Evolutionary conservation across 768 basidiomycete genomes (phyloP), one percentile per base, ranked within the genome.

Genomic region (Phylloporus scabripes): DNA sequence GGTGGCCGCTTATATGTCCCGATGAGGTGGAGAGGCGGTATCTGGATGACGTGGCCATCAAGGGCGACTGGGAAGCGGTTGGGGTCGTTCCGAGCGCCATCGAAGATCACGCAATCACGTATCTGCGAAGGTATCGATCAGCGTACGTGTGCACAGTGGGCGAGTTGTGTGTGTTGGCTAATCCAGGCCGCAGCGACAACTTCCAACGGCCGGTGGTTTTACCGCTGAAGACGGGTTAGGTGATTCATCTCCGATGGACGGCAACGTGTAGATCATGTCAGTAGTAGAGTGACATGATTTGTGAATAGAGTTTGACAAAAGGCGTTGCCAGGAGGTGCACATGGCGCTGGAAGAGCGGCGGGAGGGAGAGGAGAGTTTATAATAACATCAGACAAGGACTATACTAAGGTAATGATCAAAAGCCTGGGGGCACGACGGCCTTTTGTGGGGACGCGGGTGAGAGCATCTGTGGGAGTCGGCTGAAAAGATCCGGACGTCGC

Each of bases 1-100:
- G 92, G 93, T 98, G 94, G 93, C 93, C 94, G 11, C 77, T 87
- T 32, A 74, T 96, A 43, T 82, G 79, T 63, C 90, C 92, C 1
- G 95, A 99, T 65, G 93, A 96, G 67, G 85, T 99, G 18, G 78
- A 80, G 60, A 76, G 96, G 60, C 80, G 91, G 51, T 96, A 81
- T 66, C 80, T 97, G 57, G 78, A 92, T 70, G 94, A 98, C 67
- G 73, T 73, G 32, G 77, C 82, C 49, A 78, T 74, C 50, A 76
- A 73, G 17, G 90, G 90, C 20, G 85, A 85, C 64, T 97, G 92
- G 92, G 82, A 82, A 57, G 77, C 79, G 40, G 74, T 96, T 52
- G 87, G 88, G 20, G 81, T 97, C 49, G 70, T 70, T 24, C 94
- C 94, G 24, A 81, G 87, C 49, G 83, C 86, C 61, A 78, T 98